Conservation (phyloP, 140 eudicot species). For the Anethum foeniculum region DNA sequence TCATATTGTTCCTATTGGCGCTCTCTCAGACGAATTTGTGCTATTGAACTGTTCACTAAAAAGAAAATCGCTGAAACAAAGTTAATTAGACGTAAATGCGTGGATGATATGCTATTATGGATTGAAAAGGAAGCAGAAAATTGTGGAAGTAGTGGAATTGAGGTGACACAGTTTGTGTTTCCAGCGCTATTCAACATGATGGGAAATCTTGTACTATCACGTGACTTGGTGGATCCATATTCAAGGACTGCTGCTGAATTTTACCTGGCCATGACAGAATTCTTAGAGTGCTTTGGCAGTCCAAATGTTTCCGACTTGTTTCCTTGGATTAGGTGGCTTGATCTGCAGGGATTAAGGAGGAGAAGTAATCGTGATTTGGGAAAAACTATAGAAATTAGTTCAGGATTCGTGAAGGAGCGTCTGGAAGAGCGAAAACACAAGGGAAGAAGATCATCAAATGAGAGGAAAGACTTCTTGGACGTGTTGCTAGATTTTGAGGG, state of each 20-base stretch:
- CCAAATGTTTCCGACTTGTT: constrained; percentile 9
- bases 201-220: not conserved
- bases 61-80: not conserved
- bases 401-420: not conserved
- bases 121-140: not conserved
- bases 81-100: not conserved
- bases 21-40: not conserved
- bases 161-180: not conserved
- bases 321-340: constrained; percentile 8
- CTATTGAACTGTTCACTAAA: not conserved
- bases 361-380: not conserved
- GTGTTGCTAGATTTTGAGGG: not conserved
- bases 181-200: not conserved
- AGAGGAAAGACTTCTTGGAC: constrained; percentile 1
- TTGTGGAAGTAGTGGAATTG: not conserved
- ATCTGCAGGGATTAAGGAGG: not conserved
- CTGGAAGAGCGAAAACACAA: not conserved
- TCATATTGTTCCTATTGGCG: not conserved
- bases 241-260: not conserved
- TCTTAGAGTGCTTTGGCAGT: not conserved
- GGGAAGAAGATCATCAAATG: not conserved
- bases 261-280: not conserved
- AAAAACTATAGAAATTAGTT: not conserved
- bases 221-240: not conserved
- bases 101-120: not conserved